These are phyloP conservation scores for Cladorrhinum sp. DNA, from an alignment of 2,329 filamentous ascomycete species.

Conservation along the genomic window DNA sequence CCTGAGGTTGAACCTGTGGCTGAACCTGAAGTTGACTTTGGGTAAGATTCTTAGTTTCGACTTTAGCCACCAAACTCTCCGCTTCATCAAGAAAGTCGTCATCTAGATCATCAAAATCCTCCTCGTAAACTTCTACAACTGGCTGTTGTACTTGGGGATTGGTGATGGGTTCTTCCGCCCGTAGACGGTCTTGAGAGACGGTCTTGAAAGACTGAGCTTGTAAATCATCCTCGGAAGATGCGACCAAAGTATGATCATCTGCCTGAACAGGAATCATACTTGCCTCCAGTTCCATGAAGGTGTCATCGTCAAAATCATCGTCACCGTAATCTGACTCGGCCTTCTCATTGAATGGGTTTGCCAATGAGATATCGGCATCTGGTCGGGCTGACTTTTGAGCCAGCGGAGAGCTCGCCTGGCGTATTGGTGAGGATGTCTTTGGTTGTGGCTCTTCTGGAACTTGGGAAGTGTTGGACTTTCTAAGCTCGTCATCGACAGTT, in stretches of 20 bases:
- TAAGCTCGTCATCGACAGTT: conserved; percentile 57
- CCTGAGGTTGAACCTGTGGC: conserved; percentile 6
- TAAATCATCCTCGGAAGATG: conserved; percentile 2
- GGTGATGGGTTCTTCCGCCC: conserved; percentile 8
- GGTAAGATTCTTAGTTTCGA: conserved; percentile 31
- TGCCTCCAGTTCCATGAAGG: conserved; percentile 53
- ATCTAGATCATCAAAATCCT: conserved; percentile 66
- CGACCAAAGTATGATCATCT: conserved; percentile 18
- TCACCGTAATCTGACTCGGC: conserved; percentile 49
- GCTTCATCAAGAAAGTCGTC: conserved; percentile 56
- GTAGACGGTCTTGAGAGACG: background rate
- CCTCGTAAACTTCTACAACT: conserved; percentile 33
- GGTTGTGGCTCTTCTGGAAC: conserved; percentile 29
- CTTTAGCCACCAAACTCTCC: conserved; percentile 39
- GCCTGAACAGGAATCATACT: conserved; percentile 35
- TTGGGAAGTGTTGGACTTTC: conserved; percentile 37
- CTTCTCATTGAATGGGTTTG: conserved; percentile 1
- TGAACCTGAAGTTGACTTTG: conserved; percentile 11
- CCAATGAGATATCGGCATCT: background rate
- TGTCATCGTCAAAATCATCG: conserved; percentile 51
- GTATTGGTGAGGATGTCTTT: conserved; percentile 36
- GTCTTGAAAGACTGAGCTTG: background rate
- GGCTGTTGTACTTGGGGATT: conserved; percentile 13
- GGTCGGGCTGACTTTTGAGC: conserved; percentile 17
- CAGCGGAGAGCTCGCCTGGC: conserved; percentile 17